These are phyloP conservation scores for Phytopythium montanum DNA, from an alignment of 352 stramenopile species.

Conservation along the genomic window DNA sequence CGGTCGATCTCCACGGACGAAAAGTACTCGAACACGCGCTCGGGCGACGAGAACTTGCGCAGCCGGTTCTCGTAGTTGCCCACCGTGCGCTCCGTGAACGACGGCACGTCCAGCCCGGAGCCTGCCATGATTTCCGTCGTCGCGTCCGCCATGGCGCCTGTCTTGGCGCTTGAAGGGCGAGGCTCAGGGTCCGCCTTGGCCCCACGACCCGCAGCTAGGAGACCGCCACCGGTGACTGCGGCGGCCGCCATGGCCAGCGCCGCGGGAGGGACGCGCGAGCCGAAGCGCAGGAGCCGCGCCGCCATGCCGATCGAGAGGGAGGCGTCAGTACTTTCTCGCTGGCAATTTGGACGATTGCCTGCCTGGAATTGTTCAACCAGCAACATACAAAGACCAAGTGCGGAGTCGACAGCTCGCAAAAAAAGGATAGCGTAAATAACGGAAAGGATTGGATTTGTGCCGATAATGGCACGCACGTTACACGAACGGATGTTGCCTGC, in stretches of 20 bases:
- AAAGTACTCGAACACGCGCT: conserved; percentile 91
- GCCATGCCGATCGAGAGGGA: conserved; percentile 13
- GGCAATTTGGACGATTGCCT: not conserved
- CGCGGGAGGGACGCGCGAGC: conserved; percentile 11
- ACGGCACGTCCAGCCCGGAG: conserved; percentile 7
- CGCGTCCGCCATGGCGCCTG: too few relatives aligned
- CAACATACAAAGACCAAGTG: not conserved
- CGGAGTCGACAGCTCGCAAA: not conserved
- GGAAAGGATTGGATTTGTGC: not conserved
- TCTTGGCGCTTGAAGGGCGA: too few relatives aligned
- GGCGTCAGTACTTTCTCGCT: too few relatives aligned
- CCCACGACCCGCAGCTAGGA: conserved; percentile 24
- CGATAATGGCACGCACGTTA: too few relatives aligned
- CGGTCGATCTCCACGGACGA: conserved; percentile 80
- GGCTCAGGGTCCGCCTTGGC: not conserved
- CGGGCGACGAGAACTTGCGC: conserved; percentile 77
- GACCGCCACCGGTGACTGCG: too few relatives aligned
- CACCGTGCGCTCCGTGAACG: conserved; percentile 77
- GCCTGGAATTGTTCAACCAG: not conserved
- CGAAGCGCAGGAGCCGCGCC: conserved; percentile 26
- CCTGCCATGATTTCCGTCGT: too few relatives aligned
- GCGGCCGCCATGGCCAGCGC: conserved; percentile 7
- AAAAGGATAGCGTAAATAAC: conserved; percentile 1
- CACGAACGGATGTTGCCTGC: too few relatives aligned
- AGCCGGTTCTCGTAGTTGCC: conserved; percentile 89